Base-by-base conservation (phyloP, 2,329 filamentous ascomycete species). In the Cadophora luteo-olivacea region DNA sequence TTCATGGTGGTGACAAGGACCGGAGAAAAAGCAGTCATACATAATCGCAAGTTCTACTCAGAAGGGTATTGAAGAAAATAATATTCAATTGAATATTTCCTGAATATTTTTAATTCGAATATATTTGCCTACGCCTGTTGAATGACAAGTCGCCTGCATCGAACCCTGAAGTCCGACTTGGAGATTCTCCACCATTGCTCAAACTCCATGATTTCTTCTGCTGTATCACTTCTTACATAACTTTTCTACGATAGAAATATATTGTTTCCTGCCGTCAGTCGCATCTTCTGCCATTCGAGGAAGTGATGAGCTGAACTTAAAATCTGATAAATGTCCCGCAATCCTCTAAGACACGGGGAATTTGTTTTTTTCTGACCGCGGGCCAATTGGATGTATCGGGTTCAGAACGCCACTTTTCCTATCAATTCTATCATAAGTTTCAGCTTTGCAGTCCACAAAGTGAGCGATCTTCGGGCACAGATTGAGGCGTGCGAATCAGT, bases 281-380 rank as follows among this genome's bases (percentile, higher is more conserved):
- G 52, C 52, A 58, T 58, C 54, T 58, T 38, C 54, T 36, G n/a
- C 54, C 54, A 58, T 22, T 24, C 32, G n/a, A 58, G 54, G 54
- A 58, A 38, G 33, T 58, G 54, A 58, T 38, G 16, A 12, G 55
- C 55, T 38, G 33, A 38, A 60, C 55, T 16, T 5, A 24, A 38
- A 60, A 60, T 45, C 55, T 60, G 55, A 60, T 25, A 60, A 41
- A 2, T 14, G 11, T 60, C n/a, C 36, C 36, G 32, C 36, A 9
- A n/a, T 41, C 22, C 36, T 38, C 55, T 14, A 9, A 45, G 36
- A 45, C 55, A 38, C 9, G n/a, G 22, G 11, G 36, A 45, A 25
- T 19, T 41, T 60, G 9, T 24, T 41, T 58, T 60, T 60, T 60
- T n/a, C 12, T 45, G 36, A 24, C 55, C 16, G 12, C 7, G 11